Conservation (phyloP, 768 basidiomycete species). For the Tricholoma furcatifolium region DNA sequence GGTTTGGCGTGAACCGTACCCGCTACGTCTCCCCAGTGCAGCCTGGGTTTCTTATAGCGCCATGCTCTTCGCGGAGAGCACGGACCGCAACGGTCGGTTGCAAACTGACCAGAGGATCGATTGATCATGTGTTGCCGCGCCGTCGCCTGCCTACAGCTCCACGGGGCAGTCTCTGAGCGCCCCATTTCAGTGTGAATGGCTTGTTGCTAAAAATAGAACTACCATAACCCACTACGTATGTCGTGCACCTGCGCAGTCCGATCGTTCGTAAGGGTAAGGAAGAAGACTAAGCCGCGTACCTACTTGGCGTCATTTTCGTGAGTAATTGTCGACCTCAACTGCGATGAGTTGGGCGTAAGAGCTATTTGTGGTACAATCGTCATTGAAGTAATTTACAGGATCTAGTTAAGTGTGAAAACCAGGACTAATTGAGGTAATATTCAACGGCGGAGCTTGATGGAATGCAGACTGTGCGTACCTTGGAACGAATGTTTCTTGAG, state of each 20-base stretch:
- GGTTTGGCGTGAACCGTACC: background rate
- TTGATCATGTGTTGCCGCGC: constrained; percentile 1
- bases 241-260: too few species aligned
- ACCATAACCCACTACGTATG: too few species aligned
- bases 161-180: background rate
- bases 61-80: background rate
- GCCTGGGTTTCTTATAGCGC: background rate
- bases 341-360: too few species aligned
- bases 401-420: constrained; percentile 3
- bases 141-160: constrained; percentile 1
- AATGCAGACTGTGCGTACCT: constrained; percentile 22
- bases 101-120: background rate
- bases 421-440: background rate
- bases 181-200: too few species aligned
- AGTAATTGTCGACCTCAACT: too few species aligned
- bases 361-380: too few species aligned
- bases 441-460: background rate
- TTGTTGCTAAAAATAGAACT: too few species aligned
- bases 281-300: too few species aligned
- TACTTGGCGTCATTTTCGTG: too few species aligned
- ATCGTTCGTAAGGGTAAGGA: too few species aligned
- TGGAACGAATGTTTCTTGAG: constrained; percentile 51
- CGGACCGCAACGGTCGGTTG: background rate
- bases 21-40: too few species aligned
- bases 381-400: too few species aligned